Base-by-base conservation (phyloP, 2,329 filamentous ascomycete genomes). In the Raffaelea albimanens region DNA sequence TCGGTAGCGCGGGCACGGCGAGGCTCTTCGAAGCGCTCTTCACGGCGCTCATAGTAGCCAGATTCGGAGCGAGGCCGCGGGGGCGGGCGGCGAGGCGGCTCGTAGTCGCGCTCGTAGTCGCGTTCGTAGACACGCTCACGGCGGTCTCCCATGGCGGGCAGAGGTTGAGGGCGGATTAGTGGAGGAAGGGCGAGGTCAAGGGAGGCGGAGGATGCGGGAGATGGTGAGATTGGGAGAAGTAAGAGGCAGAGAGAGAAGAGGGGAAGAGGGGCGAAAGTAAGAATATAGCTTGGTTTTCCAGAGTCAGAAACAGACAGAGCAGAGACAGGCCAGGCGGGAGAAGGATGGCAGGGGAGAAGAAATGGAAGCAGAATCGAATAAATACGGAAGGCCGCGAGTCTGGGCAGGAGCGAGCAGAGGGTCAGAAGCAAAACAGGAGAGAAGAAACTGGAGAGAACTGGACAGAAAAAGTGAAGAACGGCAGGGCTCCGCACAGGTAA, bases 71-170 rank as follows among this genome's bases (percentile, higher is more conserved):
- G 47, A 2, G 47, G 43, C 34, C 46, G 46, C 2, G 20, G 29
- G 20, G 38, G 45, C n/a, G 20, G n/a, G 2, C n/a, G 9, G 9
- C 38, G 36, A n/a, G 21, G 13, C 13, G 22, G n/a, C n/a, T n/a
- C 25, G 20, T 49, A 53, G 36, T 47, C 47, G 38, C 44, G 46
- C 16, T 54, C 53, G 40, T 55, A 50, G 34, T 40, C 22, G 40
- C 25, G 42, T 16, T 45, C 21, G 31, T 44, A 43, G 20, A 53
- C 49, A 9, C 49, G 48, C 43, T 43, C 47, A 18, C 44, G 41
- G 39, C 46, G 53, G 31, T 34, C 25, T 10, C 49, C 21, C 53
- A 55, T 55, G 38, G 8, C 33, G 43, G 20, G 25, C n/a, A 23
- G 25, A 29, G 33, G 39, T 41, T 8, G n/a, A n/a, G n/a, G n/a